These are phyloP conservation scores for Sphaerobolus stellatus DNA, from an alignment of 1,284 basidiomycete species.

Conservation along the genomic window DNA sequence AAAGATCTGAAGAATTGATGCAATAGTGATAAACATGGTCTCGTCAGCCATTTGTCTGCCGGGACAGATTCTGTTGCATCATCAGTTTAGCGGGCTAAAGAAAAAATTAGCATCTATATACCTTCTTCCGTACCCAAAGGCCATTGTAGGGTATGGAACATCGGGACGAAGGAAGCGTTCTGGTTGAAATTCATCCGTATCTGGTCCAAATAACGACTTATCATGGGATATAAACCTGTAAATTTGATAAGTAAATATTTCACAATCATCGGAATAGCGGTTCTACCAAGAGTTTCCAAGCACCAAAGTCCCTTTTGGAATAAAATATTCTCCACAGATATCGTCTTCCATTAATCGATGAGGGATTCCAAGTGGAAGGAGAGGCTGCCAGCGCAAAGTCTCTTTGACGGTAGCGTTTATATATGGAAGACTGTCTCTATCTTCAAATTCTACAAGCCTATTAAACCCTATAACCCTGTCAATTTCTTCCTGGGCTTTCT, in stretches of 20 bases:
- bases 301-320: slow-evolving; percentile 32
- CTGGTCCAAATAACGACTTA: neutral
- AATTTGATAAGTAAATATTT: too few species aligned
- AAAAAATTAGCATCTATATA: neutral
- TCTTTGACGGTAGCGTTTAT: slow-evolving; percentile 32
- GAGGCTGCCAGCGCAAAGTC: slow-evolving; percentile 52
- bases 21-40: slow-evolving; percentile 12
- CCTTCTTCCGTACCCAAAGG: slow-evolving; percentile 22
- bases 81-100: neutral
- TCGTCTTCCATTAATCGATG: slow-evolving; percentile 32
- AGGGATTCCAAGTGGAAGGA: slow-evolving; percentile 38
- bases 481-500: slow-evolving; percentile 23
- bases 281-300: slow-evolving; percentile 22
- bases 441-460: slow-evolving; percentile 1
- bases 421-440: neutral
- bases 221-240: neutral
- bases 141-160: neutral
- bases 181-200: slow-evolving; percentile 3
- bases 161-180: slow-evolving; percentile 3
- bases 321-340: slow-evolving; percentile 32
- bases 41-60: slow-evolving; percentile 18
- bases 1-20: slow-evolving; percentile 14
- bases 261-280: neutral
- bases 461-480: slow-evolving; percentile 21
- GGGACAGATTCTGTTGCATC: slow-evolving; percentile 1